Evolutionary conservation across 306 rosid genomes (phyloP).

Genomic region (Canavalia ensiformis): DNA sequence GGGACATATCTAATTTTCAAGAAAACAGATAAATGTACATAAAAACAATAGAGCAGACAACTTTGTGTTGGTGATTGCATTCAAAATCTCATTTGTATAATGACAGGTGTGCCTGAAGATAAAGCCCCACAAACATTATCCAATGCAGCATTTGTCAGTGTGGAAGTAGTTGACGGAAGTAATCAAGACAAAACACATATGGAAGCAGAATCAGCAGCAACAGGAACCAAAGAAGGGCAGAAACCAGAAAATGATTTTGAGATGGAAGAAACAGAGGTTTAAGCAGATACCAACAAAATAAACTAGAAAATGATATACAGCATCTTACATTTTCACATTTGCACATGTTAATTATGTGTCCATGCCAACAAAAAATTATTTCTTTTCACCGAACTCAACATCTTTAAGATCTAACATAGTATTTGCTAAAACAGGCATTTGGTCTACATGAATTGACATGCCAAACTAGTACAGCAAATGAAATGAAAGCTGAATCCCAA

Average conservation of each 20-base stretch:
- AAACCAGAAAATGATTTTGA: conserved; percentile 16
- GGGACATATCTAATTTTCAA: background rate
- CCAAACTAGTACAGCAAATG: no score
- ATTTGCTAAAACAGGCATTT: no score
- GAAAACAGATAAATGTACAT: background rate
- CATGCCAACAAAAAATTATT: background rate
- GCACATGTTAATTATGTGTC: background rate
- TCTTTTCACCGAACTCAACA: no score
- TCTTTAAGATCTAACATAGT: no score
- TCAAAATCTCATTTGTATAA: background rate
- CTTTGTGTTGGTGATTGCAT: background rate
- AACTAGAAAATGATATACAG: background rate
- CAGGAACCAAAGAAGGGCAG: conserved; percentile 33
- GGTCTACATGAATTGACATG: no score
- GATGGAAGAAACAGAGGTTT: conserved; percentile 32
- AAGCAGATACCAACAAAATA: background rate
- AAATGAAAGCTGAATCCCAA: no score
- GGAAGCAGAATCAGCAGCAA: conserved; percentile 32
- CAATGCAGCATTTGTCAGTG: background rate
- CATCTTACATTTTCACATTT: background rate
- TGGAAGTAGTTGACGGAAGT: conserved; percentile 15
- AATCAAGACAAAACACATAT: conserved; percentile 28
- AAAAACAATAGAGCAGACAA: background rate
- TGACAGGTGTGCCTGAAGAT: conserved; percentile 1
- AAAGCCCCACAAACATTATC: background rate